A percentile compares a stretch with the other conserved stretches of the same genome.
These are phyloP conservation scores for Calocera viscosa DNA, from an alignment of 768 basidiomycete species.

Conservation along the genomic window DNA sequence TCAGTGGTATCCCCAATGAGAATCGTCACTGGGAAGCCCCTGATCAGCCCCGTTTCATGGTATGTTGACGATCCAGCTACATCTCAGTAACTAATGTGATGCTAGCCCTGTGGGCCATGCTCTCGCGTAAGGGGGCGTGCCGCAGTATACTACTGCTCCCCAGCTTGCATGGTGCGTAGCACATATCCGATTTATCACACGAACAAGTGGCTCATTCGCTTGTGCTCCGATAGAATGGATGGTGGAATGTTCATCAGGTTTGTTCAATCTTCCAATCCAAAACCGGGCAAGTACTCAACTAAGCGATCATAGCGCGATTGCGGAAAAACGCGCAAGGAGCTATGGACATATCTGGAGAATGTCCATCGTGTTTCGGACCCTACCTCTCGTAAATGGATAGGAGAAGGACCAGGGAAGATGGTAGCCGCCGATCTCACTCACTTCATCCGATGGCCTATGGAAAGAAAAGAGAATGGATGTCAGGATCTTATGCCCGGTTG, in stretches of 20 bases:
- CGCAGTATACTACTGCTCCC: background rate
- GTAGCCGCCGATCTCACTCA: constrained; percentile 1
- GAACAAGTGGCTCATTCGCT: background rate
- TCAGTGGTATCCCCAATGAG: background rate
- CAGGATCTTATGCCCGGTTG: constrained; percentile 3
- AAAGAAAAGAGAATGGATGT: constrained; percentile 4
- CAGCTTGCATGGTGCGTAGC: background rate
- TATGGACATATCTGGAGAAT: constrained; percentile 4
- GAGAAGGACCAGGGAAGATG: constrained; percentile 2
- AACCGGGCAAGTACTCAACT: background rate
- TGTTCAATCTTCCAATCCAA: background rate
- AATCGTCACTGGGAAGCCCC: background rate
- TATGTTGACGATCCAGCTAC: background rate
- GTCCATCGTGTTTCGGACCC: constrained; percentile 1
- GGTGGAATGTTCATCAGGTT: constrained; percentile 7
- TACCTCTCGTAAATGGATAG: constrained; percentile 1
- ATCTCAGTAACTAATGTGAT: background rate
- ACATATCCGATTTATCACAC: background rate
- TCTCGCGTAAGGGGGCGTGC: background rate
- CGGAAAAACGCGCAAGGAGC: background rate
- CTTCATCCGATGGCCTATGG: constrained; percentile 4
- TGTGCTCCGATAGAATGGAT: background rate
- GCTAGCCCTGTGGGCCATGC: constrained; percentile 1
- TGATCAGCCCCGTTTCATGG: background rate
- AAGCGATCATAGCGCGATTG: background rate